phyloP scores from a whole-genome alignment of 75 land plant genomes.

The Pinus taeda region DNA sequence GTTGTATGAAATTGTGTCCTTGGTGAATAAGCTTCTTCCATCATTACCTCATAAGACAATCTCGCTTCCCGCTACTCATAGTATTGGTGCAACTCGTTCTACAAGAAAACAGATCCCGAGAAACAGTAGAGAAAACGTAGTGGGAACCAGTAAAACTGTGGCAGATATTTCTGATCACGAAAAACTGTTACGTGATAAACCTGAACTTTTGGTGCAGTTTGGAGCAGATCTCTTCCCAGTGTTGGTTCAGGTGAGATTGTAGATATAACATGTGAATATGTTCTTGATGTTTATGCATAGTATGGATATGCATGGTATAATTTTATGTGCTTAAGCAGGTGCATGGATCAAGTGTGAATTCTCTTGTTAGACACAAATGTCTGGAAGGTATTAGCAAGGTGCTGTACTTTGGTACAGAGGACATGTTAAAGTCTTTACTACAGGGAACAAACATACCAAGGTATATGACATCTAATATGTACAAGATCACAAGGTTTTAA shows the following conservation, averaged over 20 bases:
- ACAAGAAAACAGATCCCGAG: neutral
- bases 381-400: constrained; percentile 8
- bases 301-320: neutral
- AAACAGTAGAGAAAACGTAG: no score
- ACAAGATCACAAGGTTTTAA: neutral
- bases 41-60: constrained; percentile 10
- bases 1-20: constrained; percentile 61
- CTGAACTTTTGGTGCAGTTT: constrained; percentile 50
- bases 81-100: neutral
- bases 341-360: constrained; percentile 8
- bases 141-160: constrained; percentile 6
- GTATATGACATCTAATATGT: neutral
- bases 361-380: constrained; percentile 7
- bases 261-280: neutral
- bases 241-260: constrained; percentile 42
- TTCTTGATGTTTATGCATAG: neutral
- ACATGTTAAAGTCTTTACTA: neutral
- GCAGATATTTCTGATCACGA: constrained; percentile 21
- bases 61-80: neutral
- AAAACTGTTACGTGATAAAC: constrained; percentile 38
- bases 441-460: constrained; percentile 10
- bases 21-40: constrained; percentile 62
- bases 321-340: constrained; percentile 2
- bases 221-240: constrained; percentile 59
- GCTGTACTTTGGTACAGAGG: neutral